Conservation (phyloP, 805 yeast species). For the Candida ponderosae region DNA sequence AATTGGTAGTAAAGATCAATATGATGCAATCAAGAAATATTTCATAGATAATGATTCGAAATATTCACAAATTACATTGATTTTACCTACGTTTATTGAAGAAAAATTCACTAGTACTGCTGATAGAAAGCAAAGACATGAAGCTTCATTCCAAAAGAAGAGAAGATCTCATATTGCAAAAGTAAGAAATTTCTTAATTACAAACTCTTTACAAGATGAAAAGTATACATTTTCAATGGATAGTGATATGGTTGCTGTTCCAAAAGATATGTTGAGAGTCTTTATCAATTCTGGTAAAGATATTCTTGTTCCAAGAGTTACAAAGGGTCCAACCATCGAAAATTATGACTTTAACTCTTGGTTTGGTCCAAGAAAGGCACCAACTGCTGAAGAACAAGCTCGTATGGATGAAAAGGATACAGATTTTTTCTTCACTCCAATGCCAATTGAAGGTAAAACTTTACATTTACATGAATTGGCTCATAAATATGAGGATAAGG, state of each 20-base stretch:
- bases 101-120: conserved; percentile 7
- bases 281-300: conserved; percentile 21
- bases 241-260: conserved; percentile 21
- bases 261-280: conserved; percentile 15
- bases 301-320: conserved; percentile 23
- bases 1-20: conserved; percentile 8
- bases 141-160: conserved; percentile 13
- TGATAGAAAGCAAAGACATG: conserved; percentile 13
- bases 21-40: neutral
- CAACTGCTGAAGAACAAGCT: conserved; percentile 14
- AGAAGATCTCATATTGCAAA: conserved; percentile 21
- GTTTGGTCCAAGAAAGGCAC: conserved; percentile 23
- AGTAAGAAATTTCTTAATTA: conserved; percentile 21
- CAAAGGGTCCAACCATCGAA: conserved; percentile 13
- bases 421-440: conserved; percentile 19
- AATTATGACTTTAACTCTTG: conserved; percentile 31
- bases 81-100: conserved; percentile 14
- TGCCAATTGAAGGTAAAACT: conserved; percentile 13
- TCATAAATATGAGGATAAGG: conserved; percentile 4
- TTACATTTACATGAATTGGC: conserved; percentile 16
- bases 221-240: conserved; percentile 22
- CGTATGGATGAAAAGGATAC: conserved; percentile 12
- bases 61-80: conserved; percentile 9
- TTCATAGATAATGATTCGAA: conserved; percentile 4
- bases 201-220: conserved; percentile 19